Evolutionary conservation across 2,329 filamentous ascomycete genomes (phyloP), one percentile per base, ranked within the genome.

Genomic region (Aspergillus oerlinghausenensis): DNA sequence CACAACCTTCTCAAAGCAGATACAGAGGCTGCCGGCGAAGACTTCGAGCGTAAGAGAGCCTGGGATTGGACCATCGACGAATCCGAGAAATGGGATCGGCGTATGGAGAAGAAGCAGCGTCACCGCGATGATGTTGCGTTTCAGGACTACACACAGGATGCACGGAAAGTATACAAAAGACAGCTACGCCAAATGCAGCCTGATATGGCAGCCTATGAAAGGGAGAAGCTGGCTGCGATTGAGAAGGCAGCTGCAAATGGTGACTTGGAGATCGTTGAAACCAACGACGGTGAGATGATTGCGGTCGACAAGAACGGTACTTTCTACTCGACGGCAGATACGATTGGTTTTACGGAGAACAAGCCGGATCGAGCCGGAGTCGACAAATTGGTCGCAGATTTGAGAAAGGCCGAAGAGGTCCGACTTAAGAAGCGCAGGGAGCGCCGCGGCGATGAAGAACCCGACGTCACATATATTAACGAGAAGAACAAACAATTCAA

Each of bases 401-500:
- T 97, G 69, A 84, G 86, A 70, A 92, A 93, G 78, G 91, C 92
- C 1, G 94, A 99, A 76, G 92, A 95, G 66, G 83, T 86, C 52
- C 82, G 92, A 52, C 71, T 96, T 69, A 95, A 92, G 82, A 95
- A 95, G 80, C 83, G 92, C 67, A 87, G 84, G 72, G 90, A 95
- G 63, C 83, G 92, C 72, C 84, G 87, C 71, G 88, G 87, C 60
- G 91, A 92, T 57, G 92, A 96, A 61, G 89, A 92, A 50, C 88
- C 86, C 28, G 94, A 99, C 75, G 89, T 97, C 67, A 97, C 93
- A 7, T 97, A 96, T 77, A 99, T 99, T 84, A 99, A 99, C 78
- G 92, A 97, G 78, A 97, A 99, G 88, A 99, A 99, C 82, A 97
- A 97, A 82, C 92, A 97, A 82, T 99, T 99, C 80, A 99, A 99